Evolutionary conservation across 2,329 filamentous ascomycete species (phyloP).

Genomic region (Daldinia sp.): DNA sequence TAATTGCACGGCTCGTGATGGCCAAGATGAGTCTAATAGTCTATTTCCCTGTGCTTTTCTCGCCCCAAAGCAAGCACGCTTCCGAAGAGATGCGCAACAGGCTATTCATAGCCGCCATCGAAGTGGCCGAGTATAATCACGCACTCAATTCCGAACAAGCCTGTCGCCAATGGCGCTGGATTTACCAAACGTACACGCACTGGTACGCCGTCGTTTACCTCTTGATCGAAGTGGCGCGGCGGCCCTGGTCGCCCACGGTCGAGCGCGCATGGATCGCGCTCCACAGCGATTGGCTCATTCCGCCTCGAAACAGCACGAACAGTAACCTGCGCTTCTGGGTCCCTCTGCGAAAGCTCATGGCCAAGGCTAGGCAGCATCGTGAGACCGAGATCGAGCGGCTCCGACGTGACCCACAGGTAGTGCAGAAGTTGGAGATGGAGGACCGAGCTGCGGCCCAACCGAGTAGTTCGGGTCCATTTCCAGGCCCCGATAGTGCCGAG

Average conservation of each 20-base stretch:
- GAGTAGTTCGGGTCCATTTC: conserved; percentile 49
- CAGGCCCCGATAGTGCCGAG: conserved; percentile 42
- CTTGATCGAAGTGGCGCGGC: conserved; percentile 57
- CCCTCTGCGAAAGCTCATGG: conserved; percentile 56
- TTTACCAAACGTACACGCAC: conserved; percentile 64
- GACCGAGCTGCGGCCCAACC: conserved; percentile 49
- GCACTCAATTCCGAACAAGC: conserved; percentile 71
- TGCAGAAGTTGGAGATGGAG: conserved; percentile 47
- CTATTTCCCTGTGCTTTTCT: conserved; percentile 78
- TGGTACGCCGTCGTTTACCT: conserved; percentile 65
- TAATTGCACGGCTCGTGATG: conserved; percentile 77
- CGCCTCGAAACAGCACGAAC: conserved; percentile 41
- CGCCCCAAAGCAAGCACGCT: conserved; percentile 66
- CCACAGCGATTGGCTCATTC: conserved; percentile 49
- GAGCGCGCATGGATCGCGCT: conserved; percentile 50
- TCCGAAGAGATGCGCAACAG: conserved; percentile 74
- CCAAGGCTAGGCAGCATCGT: conserved; percentile 55
- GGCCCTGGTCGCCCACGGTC: conserved; percentile 47
- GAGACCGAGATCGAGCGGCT: conserved; percentile 54
- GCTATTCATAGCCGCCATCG: conserved; percentile 77
- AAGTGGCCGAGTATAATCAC: conserved; percentile 78
- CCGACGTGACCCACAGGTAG: conserved; percentile 45
- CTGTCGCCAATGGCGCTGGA: conserved; percentile 61
- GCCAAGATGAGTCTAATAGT: conserved; percentile 83
- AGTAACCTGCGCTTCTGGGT: conserved; percentile 56